These are phyloP conservation scores for Zymoseptoria tritici DNA, from an alignment of 2,329 filamentous ascomycete species.

Conservation along the genomic window DNA sequence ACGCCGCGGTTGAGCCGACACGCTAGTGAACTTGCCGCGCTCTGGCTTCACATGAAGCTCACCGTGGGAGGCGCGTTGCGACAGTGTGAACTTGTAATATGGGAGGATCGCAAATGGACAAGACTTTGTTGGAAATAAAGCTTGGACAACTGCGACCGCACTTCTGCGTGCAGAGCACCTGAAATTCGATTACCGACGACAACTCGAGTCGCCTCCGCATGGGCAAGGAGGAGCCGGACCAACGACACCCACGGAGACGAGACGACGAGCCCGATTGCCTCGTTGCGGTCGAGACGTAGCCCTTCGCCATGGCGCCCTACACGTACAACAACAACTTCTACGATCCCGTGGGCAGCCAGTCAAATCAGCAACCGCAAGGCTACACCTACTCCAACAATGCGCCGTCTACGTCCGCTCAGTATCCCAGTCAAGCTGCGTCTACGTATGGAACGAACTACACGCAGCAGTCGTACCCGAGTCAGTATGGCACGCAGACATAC, in stretches of 20 bases:
- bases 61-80: not conserved
- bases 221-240: not conserved
- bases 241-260: not conserved
- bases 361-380: slow-evolving; percentile 18
- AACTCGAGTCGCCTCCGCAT: not conserved
- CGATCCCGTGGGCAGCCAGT: slow-evolving; percentile 27
- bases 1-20: not conserved
- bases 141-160: not conserved
- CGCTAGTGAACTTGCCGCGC: not conserved
- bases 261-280: slow-evolving; percentile 1
- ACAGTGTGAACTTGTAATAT: not conserved
- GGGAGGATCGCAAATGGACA: not conserved
- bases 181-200: not conserved
- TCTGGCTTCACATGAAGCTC: not conserved
- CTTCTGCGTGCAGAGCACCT: not conserved
- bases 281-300: not conserved
- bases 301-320: slow-evolving; percentile 21
- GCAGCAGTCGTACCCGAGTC: slow-evolving; percentile 9
- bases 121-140: not conserved
- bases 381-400: slow-evolving; percentile 14
- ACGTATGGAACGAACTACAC: slow-evolving; percentile 12
- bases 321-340: slow-evolving; percentile 25
- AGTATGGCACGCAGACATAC: slow-evolving; percentile 19
- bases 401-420: slow-evolving; percentile 10
- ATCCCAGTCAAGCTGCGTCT: slow-evolving; percentile 9